Conservation (phyloP, 768 basidiomycete species). For the Tubosaeta brunneosetosa region DNA sequence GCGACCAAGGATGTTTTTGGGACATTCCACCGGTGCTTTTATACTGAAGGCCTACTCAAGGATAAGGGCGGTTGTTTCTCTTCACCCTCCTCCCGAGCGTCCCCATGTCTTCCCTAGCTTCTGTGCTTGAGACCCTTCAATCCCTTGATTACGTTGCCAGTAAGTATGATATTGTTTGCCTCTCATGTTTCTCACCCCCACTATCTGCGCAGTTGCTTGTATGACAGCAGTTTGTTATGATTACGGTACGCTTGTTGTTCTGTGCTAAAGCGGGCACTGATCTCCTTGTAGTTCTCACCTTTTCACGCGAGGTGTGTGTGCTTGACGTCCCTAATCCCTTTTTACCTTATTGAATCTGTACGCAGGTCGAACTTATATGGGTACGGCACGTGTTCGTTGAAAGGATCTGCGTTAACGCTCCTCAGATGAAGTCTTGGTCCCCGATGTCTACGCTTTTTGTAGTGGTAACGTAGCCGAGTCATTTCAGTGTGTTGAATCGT, state of each 20-base stretch:
- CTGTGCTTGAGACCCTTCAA: neutral
- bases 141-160: neutral
- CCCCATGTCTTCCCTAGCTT: neutral
- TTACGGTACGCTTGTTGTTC: neutral
- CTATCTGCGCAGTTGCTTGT: conserved; percentile 2
- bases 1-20: neutral
- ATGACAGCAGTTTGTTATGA: conserved; percentile 6
- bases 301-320: conserved; percentile 5
- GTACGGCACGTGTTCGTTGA: neutral
- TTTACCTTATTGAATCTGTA: neutral
- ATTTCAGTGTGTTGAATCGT: neutral
- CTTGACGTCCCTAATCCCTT: neutral
- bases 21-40: neutral
- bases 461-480: neutral
- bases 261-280: neutral
- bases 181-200: neutral
- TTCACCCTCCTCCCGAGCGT: neutral
- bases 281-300: conserved; percentile 4
- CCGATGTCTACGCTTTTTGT: conserved; percentile 8
- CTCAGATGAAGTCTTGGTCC: conserved; percentile 12
- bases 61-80: neutral
- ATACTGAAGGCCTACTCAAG: neutral
- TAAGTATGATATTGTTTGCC: neutral
- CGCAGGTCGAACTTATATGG: conserved; percentile 11
- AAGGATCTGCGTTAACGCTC: neutral